phyloP scores from a whole-genome alignment of 176 grass and related monocot species.

The Raddia guianensis region DNA sequence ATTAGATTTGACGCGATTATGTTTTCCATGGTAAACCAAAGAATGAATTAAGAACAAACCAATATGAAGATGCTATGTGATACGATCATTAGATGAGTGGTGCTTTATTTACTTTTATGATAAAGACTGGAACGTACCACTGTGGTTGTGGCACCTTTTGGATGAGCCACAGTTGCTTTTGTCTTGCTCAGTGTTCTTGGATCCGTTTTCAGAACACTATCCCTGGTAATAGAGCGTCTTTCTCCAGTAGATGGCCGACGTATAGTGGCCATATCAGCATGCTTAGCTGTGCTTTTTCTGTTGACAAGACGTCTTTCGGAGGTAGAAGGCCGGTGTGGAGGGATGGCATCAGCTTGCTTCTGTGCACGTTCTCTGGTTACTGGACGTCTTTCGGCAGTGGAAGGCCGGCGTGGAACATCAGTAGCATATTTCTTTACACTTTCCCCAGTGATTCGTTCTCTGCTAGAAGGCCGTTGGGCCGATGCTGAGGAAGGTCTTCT shows the following conservation, averaged over 20 bases:
- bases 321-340: slow-evolving; percentile 45
- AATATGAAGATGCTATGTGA: neutral
- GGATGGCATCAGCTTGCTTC: slow-evolving; percentile 29
- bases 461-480: slow-evolving; percentile 11
- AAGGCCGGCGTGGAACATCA: slow-evolving; percentile 41
- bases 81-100: neutral
- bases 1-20: slow-evolving; percentile 9
- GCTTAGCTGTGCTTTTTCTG: slow-evolving; percentile 31
- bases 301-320: slow-evolving; percentile 44
- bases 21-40: neutral
- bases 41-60: slow-evolving; percentile 18
- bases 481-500: slow-evolving; percentile 45
- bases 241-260: slow-evolving; percentile 54
- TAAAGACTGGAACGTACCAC: slow-evolving; percentile 41
- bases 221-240: slow-evolving; percentile 38
- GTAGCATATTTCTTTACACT: slow-evolving; percentile 39
- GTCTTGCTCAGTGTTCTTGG: slow-evolving; percentile 40
- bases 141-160: slow-evolving; percentile 20
- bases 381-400: slow-evolving; percentile 45
- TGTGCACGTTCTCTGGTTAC: slow-evolving; percentile 36
- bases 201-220: slow-evolving; percentile 42
- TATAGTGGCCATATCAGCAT: slow-evolving; percentile 30
- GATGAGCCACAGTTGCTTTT: slow-evolving; percentile 24
- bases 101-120: slow-evolving; percentile 9
- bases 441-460: slow-evolving; percentile 40